Percentiles rank a stretch among this genome's conserved stretches.
phyloP scores from a whole-genome alignment of 2,329 filamentous ascomycete species.

The Trichoderma sp. region DNA sequence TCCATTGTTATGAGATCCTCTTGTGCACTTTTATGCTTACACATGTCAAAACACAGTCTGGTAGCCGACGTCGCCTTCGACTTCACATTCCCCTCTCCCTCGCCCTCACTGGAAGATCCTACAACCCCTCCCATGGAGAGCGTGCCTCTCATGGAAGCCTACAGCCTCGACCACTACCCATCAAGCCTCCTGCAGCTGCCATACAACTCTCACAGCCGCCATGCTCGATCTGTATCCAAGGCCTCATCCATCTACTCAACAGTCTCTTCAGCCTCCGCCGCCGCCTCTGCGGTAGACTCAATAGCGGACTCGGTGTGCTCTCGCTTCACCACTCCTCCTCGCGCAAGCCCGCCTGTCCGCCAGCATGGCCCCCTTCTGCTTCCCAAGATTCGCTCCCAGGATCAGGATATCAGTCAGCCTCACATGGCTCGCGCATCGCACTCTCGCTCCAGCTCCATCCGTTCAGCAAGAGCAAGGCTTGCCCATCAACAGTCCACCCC shows the following conservation, averaged over 20 bases:
- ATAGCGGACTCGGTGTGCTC: conserved; percentile 65
- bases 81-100: conserved; percentile 51
- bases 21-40: conserved; percentile 25
- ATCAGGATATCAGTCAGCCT: conserved; percentile 64
- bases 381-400: conserved; percentile 82
- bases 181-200: conserved; percentile 53
- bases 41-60: conserved; percentile 46
- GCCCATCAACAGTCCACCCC: conserved; percentile 27
- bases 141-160: conserved; percentile 32
- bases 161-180: conserved; percentile 50
- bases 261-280: conserved; percentile 36
- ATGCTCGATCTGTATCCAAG: conserved; percentile 64
- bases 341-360: conserved; percentile 66
- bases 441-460: conserved; percentile 8
- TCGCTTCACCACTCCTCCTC: conserved; percentile 64
- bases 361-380: conserved; percentile 78
- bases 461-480: conserved; percentile 14
- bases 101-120: conserved; percentile 30
- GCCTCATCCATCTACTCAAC: conserved; percentile 61
- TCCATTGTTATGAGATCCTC: background rate
- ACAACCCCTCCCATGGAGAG: conserved; percentile 29
- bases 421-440: conserved; percentile 25
- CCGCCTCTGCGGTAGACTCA: conserved; percentile 51
- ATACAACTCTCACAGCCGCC: conserved; percentile 44
- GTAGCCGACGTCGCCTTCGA: conserved; percentile 62